These are phyloP conservation scores for Penicillium roqueforti DNA, from an alignment of 495 filamentous ascomycete species.

Conservation along the genomic window DNA sequence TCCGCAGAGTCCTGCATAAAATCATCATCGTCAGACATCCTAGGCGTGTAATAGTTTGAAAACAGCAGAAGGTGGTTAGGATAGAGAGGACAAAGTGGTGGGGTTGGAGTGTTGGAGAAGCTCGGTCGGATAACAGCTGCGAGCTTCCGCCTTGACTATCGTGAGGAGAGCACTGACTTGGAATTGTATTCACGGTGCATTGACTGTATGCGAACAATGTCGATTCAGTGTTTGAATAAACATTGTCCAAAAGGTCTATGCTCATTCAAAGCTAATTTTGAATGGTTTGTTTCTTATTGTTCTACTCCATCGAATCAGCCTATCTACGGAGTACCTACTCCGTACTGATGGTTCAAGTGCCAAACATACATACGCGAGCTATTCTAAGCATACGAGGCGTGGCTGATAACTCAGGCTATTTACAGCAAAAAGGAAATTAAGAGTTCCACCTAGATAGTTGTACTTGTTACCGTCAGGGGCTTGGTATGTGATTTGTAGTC, in stretches of 20 bases:
- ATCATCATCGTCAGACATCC: conserved; percentile 94
- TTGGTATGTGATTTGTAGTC: background rate
- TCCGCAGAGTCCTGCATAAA: conserved; percentile 99
- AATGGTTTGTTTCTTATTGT: background rate
- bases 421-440: background rate
- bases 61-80: background rate
- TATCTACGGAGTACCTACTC: too few species aligned
- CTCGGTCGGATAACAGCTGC: conserved; percentile 10
- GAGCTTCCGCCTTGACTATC: conserved; percentile 8
- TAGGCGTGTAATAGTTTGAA: conserved; percentile 7
- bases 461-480: conserved; percentile 2
- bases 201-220: background rate
- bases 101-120: conserved; percentile 20
- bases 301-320: background rate
- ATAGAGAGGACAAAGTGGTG: conserved; percentile 3
- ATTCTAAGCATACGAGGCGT: background rate
- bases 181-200: background rate
- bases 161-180: background rate
- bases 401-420: background rate
- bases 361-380: background rate
- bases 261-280: background rate
- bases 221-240: background rate
- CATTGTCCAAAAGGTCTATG: background rate
- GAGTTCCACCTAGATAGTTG: background rate
- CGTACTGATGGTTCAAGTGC: background rate